Conservation (phyloP, 352 stramenopile species). For the Phytophthora idaei region DNA sequence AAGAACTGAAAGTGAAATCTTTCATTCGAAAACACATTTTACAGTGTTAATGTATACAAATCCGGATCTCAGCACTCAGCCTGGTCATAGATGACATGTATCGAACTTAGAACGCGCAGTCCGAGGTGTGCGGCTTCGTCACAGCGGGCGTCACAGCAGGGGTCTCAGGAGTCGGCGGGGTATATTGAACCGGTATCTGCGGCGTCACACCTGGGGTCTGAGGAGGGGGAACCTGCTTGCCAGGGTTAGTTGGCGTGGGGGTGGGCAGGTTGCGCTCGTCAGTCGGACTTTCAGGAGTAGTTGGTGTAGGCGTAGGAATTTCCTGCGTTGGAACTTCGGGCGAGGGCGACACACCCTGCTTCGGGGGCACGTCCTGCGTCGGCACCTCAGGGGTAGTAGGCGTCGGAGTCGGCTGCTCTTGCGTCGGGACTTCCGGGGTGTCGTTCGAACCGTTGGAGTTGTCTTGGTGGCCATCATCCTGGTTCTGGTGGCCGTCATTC, state of each 20-base stretch:
- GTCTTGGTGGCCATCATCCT: conserved; percentile 2
- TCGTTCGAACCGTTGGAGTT: conserved; percentile 4
- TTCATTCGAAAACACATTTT: conserved; percentile 16
- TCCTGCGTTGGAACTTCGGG: conserved; percentile 2
- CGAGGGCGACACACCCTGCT: neutral
- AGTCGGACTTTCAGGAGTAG: neutral
- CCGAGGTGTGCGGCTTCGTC: conserved; percentile 24
- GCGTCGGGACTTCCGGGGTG: neutral
- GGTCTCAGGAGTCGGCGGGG: conserved; percentile 12
- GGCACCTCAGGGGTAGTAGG: conserved; percentile 1
- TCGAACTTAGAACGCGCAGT: conserved; percentile 27
- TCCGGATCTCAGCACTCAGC: neutral
- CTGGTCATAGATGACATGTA: neutral
- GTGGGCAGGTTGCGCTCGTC: neutral
- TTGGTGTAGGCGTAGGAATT: neutral
- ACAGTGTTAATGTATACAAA: neutral
- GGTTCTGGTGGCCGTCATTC: neutral
- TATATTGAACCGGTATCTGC: conserved; percentile 8
- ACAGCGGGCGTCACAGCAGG: conserved; percentile 19
- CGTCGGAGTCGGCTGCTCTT: neutral
- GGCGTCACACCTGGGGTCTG: conserved; percentile 11
- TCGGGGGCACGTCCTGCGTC: conserved; percentile 5
- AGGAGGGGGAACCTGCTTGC: neutral
- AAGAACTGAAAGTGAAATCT: conserved; percentile 14
- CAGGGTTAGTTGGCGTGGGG: neutral